Evolutionary conservation across 1,284 basidiomycete genomes (phyloP).

Genomic region (Austroboletus olivaceoglutinosus): DNA sequence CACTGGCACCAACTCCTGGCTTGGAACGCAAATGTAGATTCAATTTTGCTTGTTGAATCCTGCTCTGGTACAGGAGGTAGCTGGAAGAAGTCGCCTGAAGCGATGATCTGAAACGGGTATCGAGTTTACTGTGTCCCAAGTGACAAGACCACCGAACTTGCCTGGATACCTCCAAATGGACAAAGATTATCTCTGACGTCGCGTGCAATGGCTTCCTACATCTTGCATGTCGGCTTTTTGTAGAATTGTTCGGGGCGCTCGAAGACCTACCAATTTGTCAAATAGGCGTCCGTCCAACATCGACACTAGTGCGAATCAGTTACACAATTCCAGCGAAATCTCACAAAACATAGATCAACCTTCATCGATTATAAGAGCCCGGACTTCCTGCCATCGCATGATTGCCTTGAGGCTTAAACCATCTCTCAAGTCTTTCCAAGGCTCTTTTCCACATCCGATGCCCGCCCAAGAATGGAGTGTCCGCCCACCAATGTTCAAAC

Average conservation of each 20-base stretch:
- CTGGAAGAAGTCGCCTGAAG: conserved; percentile 82
- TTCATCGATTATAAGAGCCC: conserved; percentile 70
- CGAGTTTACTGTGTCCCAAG: neutral
- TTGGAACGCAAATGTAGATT: conserved; percentile 62
- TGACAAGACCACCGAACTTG: conserved; percentile 16
- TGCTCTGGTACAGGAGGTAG: conserved; percentile 68
- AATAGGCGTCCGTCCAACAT: conserved; percentile 61
- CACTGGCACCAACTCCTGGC: conserved; percentile 58
- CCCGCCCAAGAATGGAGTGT: conserved; percentile 79
- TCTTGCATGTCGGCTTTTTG: neutral
- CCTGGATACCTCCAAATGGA: conserved; percentile 78
- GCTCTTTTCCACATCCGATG: conserved; percentile 63
- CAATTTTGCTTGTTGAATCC: conserved; percentile 31
- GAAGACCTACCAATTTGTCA: conserved; percentile 57
- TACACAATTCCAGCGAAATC: neutral
- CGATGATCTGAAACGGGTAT: conserved; percentile 50
- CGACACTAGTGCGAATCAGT: conserved; percentile 40
- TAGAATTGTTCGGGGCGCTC: neutral
- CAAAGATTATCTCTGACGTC: conserved; percentile 43
- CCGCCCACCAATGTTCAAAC: conserved; percentile 75
- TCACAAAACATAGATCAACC: conserved; percentile 38
- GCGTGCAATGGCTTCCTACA: conserved; percentile 45
- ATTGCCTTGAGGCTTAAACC: conserved; percentile 45
- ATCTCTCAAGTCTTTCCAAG: conserved; percentile 43
- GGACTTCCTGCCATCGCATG: conserved; percentile 50